A percentile compares a stretch with the other conserved stretches of the same genome.
Evolutionary conservation across 495 filamentous ascomycete genomes (phyloP).

Genomic region (Aspergillus affinis): DNA sequence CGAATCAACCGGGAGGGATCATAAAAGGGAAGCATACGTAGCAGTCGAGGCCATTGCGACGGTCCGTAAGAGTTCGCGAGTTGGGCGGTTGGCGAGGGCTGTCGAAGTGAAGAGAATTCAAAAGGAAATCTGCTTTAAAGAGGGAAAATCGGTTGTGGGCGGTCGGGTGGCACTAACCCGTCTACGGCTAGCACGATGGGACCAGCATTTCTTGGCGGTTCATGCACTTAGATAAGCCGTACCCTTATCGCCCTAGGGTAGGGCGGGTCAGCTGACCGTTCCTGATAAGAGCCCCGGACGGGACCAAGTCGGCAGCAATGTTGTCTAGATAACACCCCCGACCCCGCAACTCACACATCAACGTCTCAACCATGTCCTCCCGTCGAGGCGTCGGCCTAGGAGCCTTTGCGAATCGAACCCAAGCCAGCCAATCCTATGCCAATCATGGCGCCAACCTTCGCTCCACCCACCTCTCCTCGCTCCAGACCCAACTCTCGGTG

Average conservation of each 20-base stretch:
- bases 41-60: slow-evolving; percentile 52
- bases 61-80: slow-evolving; percentile 41
- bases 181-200: slow-evolving; percentile 3
- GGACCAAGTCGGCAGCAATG: neutral
- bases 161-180: neutral
- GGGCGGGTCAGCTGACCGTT: neutral
- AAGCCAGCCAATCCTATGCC: slow-evolving; percentile 81
- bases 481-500: slow-evolving; percentile 89
- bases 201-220: neutral
- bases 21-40: slow-evolving; percentile 60
- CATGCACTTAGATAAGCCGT: neutral
- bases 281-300: slow-evolving; percentile 5
- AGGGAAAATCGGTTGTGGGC: slow-evolving; percentile 11
- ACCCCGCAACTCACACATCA: slow-evolving; percentile 1
- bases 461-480: slow-evolving; percentile 72
- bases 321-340: slow-evolving; percentile 2
- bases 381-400: slow-evolving; percentile 81
- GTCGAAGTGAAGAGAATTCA: slow-evolving; percentile 36
- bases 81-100: slow-evolving; percentile 43
- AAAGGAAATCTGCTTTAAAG: slow-evolving; percentile 15
- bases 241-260: neutral
- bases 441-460: slow-evolving; percentile 84
- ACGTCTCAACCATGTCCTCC: slow-evolving; percentile 37
- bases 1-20: slow-evolving; percentile 40
- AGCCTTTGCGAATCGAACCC: slow-evolving; percentile 80